Percentiles rank a stretch among this genome's conserved stretches.
Conservation (phyloP, 768 basidiomycete genomes). For the Cyclocybe cylindracea region DNA sequence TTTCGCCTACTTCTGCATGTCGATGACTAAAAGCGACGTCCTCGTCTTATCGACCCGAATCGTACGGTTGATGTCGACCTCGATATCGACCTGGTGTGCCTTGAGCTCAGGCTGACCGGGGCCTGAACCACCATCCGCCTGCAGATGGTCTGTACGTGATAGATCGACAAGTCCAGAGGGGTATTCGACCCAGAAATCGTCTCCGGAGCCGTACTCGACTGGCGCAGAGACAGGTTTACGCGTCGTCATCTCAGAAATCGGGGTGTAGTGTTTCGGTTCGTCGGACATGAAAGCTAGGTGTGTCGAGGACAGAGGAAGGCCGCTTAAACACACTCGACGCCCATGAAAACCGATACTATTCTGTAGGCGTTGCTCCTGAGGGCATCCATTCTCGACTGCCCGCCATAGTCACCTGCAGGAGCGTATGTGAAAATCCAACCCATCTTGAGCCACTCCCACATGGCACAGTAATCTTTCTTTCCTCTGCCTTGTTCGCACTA, state of each 20-base stretch:
- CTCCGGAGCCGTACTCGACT: conserved; percentile 54
- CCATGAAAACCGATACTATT: no score
- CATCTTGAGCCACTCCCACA: no score
- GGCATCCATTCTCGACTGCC: neutral
- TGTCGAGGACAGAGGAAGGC: neutral
- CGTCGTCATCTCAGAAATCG: conserved; percentile 44
- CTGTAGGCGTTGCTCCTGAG: no score
- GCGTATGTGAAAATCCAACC: no score
- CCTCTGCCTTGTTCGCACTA: no score
- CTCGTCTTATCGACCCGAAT: conserved; percentile 50
- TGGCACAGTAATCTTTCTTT: no score
- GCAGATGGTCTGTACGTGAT: conserved; percentile 47
- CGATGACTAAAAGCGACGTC: conserved; percentile 63
- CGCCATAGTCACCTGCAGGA: no score
- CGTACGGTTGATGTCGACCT: conserved; percentile 50
- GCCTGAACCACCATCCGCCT: conserved; percentile 15
- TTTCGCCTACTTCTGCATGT: conserved; percentile 68
- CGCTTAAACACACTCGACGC: no score
- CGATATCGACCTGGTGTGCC: conserved; percentile 50
- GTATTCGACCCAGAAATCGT: conserved; percentile 70
- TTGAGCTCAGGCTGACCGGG: conserved; percentile 21
- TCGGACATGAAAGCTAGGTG: neutral
- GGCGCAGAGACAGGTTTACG: conserved; percentile 46
- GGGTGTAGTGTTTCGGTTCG: conserved; percentile 34
- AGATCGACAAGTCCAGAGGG: conserved; percentile 64